Percentiles rank a stretch among this genome's conserved stretches.
Evolutionary conservation across 345 rosid genomes (phyloP).

Genomic region (Salix brachista): DNA sequence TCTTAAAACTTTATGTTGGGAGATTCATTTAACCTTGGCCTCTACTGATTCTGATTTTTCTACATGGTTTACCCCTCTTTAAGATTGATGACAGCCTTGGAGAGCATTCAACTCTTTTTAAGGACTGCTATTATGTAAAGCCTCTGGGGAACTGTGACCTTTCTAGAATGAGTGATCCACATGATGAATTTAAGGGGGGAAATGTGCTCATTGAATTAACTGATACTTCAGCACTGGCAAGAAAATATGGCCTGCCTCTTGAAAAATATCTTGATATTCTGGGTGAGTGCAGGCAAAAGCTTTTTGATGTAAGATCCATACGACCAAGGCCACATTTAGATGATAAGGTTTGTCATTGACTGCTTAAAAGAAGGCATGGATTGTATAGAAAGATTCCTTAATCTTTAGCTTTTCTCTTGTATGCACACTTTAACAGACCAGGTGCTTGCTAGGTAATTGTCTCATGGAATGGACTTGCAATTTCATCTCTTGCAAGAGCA

Average conservation of each 20-base stretch:
- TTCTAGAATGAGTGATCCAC: constrained; percentile 81
- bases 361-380: neutral
- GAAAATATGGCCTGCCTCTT: constrained; percentile 51
- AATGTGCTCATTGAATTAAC: constrained; percentile 80
- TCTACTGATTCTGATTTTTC: constrained; percentile 3
- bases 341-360: constrained; percentile 58
- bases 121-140: constrained; percentile 76
- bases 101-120: constrained; percentile 65
- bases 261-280: constrained; percentile 63
- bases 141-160: constrained; percentile 83
- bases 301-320: constrained; percentile 57
- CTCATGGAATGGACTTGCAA: constrained; percentile 90
- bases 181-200: constrained; percentile 69
- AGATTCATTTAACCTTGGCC: neutral
- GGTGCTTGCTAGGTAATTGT: constrained; percentile 65
- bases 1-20: too few species aligned
- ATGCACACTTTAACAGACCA: constrained; percentile 6
- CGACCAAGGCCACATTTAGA: constrained; percentile 90
- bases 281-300: constrained; percentile 72
- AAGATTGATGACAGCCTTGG: constrained; percentile 78
- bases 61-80: constrained; percentile 8
- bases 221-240: constrained; percentile 56
- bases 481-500: constrained; percentile 84
- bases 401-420: constrained; percentile 4
- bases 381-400: neutral